Evolutionary conservation across 1,139 yeast species (phyloP), one percentile per base, ranked within the genome.

Genomic region (Taiozyma sp.): DNA sequence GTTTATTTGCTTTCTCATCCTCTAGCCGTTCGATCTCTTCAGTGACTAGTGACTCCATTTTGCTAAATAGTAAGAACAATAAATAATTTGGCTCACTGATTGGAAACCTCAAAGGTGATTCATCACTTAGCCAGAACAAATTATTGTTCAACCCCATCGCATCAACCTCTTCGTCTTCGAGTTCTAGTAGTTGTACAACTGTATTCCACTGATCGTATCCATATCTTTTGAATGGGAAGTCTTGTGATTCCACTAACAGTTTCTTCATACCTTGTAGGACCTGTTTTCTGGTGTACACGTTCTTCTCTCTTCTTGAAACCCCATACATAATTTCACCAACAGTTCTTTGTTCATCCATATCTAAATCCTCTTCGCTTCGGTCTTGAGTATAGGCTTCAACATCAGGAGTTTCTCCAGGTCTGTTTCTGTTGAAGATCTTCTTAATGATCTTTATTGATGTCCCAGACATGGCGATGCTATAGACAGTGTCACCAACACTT

Each of bases 81-180:
- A 86, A 76, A 59, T 79, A 86, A 52, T 81, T 77, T 0, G 89
- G 81, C 61, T 88, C 90, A 56, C 75, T 77, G 43, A 84, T 67
- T 0, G 93, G 93, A 48, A 77, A 77, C 45, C 85, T 70, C 39
- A 86, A 66, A 0, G 95, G 95, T 1, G 90, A 82, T 4, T 66
- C 62, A 4, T 81, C 81, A 8, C 84, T 72, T 3, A 84, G 59
- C 90, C 90, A 84, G 54, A 63, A 71, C 50, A 68, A 70, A 21
- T 65, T 53, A 8, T 70, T 64, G 49, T 64, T 61, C 1, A 50
- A 7, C 2, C 48, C 53, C 6, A 44, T 14, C 3, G 60, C 55
- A 1, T 61, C 53, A 2, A 56, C 56, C 0, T 65, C 64, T 0
- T 55, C 53, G 5, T 60, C 58, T 11, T 64, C 62, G 3, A 68